These are phyloP conservation scores for Fraxinus greggii DNA, from an alignment of 305 asterid genomes.

Conservation along the genomic window DNA sequence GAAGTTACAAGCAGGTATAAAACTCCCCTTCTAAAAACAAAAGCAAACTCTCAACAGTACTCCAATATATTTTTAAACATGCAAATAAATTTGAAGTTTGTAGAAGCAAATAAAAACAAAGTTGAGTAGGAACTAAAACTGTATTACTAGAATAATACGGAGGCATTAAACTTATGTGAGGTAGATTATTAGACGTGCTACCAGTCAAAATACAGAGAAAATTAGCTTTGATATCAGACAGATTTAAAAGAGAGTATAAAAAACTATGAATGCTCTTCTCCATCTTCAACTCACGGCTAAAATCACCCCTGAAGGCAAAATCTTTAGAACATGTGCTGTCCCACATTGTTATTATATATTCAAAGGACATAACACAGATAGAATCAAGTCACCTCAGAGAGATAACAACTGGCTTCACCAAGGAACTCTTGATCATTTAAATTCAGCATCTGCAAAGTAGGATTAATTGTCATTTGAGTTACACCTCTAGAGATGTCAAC, in stretches of 20 bases:
- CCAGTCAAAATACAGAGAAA: not conserved
- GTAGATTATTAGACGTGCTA: not conserved
- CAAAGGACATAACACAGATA: not conserved
- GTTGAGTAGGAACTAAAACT: not conserved
- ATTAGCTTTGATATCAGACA: not conserved
- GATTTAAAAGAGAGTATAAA: not conserved
- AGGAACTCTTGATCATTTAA: slow-evolving; percentile 79
- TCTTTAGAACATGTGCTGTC: not conserved
- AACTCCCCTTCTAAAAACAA: not conserved
- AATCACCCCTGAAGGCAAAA: not conserved
- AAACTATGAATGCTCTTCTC: not conserved
- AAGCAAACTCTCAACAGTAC: not conserved
- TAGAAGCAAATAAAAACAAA: not conserved
- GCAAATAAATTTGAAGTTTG: not conserved
- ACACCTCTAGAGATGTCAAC: slow-evolving; percentile 17
- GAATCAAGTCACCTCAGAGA: slow-evolving; percentile 61
- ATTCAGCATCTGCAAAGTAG: slow-evolving; percentile 51
- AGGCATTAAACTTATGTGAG: not conserved
- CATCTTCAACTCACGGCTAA: not conserved
- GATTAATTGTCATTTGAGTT: slow-evolving; percentile 2
- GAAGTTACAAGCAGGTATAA: not conserved
- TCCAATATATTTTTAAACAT: not conserved
- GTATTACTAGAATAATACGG: not conserved
- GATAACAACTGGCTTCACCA: slow-evolving; percentile 73
- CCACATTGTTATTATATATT: not conserved